Evolutionary conservation across 1,284 basidiomycete genomes (phyloP), one percentile per base, ranked within the genome.

Genomic region (Ganoderma sp.): DNA sequence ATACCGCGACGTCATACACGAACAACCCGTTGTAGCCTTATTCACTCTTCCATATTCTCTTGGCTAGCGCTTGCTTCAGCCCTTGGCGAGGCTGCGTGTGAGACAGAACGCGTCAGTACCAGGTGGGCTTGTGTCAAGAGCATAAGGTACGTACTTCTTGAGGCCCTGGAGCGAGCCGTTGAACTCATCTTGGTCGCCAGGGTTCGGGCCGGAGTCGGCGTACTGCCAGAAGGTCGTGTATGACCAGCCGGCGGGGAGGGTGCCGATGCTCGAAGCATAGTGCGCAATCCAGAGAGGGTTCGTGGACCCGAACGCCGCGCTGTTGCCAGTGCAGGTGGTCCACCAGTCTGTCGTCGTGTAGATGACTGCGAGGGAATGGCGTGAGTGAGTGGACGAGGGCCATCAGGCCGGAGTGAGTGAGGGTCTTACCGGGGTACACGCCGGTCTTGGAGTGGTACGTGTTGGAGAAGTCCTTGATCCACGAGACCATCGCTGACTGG

Each of bases 341-440:
- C 89, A 92, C 90, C 89, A 91, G 73, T 85, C 82, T 0, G 88
- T 87, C 0, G 84, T 88, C 39, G 85, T 87, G 74, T 91, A 91
- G 64, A 91, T 89, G 56, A 87, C 87, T 81, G 75, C 12, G 56
- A 39, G 12, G 28, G 25, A 34, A 19, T 12, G 10, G 34, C 37
- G 37, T 39, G 37, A 39, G 37, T 58, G 56, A 58, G n/a, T 6
- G n/a, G 17, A 12, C 5, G 19, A 19, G 37, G 2, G 3, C 8
- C 10, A 9, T 58, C 56, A 19, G 17, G 10, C 34, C 39, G 19
- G 19, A 10, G 37, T 10, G 37, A 39, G 37, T 9, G 37, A 19
- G 8, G 3, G n/a, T 15, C 8, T n/a, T 39, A 58, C 56, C 56
- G 39, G 56, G 56, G 56, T 34, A 58, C 9, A 86, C 82, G 42